Percentiles rank a stretch among this genome's conserved stretches.
These are phyloP conservation scores for Fraxinus angustifolia DNA, from an alignment of 305 asterid species.

Conservation along the genomic window DNA sequence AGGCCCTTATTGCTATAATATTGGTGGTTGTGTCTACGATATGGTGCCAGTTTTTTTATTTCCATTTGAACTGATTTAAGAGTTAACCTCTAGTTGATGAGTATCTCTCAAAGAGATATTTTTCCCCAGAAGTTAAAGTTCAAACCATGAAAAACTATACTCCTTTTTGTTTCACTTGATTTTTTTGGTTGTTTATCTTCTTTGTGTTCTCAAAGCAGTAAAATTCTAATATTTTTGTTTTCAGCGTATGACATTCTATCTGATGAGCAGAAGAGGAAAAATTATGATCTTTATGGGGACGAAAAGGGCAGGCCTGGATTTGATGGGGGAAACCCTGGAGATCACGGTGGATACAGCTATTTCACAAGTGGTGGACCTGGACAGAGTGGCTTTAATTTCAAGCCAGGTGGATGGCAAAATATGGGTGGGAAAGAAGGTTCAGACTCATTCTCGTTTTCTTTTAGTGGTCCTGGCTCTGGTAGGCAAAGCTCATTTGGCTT, in stretches of 20 bases:
- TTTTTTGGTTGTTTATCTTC: not conserved
- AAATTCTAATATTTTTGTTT: slow-evolving; percentile 13
- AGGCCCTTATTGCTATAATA: not conserved
- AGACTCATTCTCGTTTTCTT: slow-evolving; percentile 79
- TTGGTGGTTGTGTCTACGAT: not conserved
- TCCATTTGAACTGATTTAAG: not conserved
- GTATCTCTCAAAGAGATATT: not conserved
- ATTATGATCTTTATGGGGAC: slow-evolving; percentile 86
- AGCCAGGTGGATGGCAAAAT: slow-evolving; percentile 72
- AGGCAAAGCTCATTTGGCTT: no score
- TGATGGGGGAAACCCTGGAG: slow-evolving; percentile 53
- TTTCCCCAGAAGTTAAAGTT: not conserved
- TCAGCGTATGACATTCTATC: slow-evolving; percentile 90
- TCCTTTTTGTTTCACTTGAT: not conserved
- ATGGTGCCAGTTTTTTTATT: not conserved
- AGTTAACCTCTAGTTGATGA: not conserved
- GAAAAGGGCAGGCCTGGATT: slow-evolving; percentile 77
- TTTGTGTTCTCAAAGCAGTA: not conserved
- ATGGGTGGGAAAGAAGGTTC: slow-evolving; percentile 72
- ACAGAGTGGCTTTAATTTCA: slow-evolving; percentile 65
- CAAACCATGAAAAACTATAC: not conserved
- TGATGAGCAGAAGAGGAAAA: slow-evolving; percentile 85
- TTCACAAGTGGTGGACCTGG: slow-evolving; percentile 77
- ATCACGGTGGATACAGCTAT: slow-evolving; percentile 54
- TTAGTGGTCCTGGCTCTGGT: not conserved